Evolutionary conservation across 768 basidiomycete species (phyloP).

Genomic region (Glaciozyma antarctica): DNA sequence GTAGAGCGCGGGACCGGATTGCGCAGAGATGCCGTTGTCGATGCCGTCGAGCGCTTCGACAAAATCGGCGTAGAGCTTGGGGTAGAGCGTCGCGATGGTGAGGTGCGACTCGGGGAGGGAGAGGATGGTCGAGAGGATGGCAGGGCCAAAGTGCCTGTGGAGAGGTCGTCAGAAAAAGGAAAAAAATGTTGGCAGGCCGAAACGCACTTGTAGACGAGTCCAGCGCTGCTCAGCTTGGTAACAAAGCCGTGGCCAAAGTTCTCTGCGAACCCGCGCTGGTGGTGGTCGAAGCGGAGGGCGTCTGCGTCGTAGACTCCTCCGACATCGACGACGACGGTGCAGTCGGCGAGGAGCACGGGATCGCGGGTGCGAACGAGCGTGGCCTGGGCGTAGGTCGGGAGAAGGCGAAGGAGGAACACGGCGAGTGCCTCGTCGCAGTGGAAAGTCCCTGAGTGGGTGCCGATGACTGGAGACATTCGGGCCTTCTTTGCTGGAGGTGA

Average conservation of each 20-base stretch:
- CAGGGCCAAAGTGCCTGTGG: slow-evolving; percentile 41
- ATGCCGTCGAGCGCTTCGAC: slow-evolving; percentile 69
- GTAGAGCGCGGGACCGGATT: slow-evolving; percentile 46
- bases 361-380: slow-evolving; percentile 66
- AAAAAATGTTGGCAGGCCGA: neutral
- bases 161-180: neutral
- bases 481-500: neutral
- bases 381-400: slow-evolving; percentile 54
- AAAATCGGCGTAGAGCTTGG: slow-evolving; percentile 88
- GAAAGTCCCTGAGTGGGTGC: slow-evolving; percentile 56
- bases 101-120: slow-evolving; percentile 43
- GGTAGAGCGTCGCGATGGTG: slow-evolving; percentile 65
- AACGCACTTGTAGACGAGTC: slow-evolving; percentile 85
- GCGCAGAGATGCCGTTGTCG: slow-evolving; percentile 69
- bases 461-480: neutral
- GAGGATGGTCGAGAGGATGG: slow-evolving; percentile 62
- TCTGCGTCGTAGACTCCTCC: slow-evolving; percentile 80
- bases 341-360: slow-evolving; percentile 58
- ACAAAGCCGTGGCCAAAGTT: slow-evolving; percentile 76
- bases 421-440: slow-evolving; percentile 97
- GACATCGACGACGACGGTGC: slow-evolving; percentile 90
- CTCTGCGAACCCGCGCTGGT: slow-evolving; percentile 85
- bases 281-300: slow-evolving; percentile 80
- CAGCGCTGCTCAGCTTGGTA: slow-evolving; percentile 87
- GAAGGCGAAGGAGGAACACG: slow-evolving; percentile 74